Base-by-base conservation (phyloP, 2,329 filamentous ascomycete species). In the Scytalidium lignicola region DNA sequence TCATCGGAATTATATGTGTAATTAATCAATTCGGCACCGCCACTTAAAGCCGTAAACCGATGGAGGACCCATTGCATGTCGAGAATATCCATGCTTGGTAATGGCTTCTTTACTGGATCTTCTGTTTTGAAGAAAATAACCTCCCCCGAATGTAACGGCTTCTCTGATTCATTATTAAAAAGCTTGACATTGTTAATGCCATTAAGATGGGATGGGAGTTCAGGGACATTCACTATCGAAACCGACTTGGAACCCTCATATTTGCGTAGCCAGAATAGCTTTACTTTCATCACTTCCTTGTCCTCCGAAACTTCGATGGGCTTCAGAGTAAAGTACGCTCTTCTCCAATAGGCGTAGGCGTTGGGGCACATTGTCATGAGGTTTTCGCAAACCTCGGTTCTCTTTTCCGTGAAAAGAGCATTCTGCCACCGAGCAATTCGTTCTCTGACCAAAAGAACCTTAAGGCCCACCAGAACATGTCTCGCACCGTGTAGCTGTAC, bases 11-110 rank as follows among this genome's bases (percentile, higher is more conserved):
- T 26, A 26, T 26, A 26, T 26, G 23, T 26, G 23, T 26, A 26
- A 10, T 26, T 26, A 26, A 26, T 26, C 10, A 26, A 26, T 26
- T 26, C 23, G 10, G 23, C 23, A 26, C 23, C 23, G 23, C 23
- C 23, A 26, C 23, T 26, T 5, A 26, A 10, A 26, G 23, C 52
- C n/a, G 17, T 29, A 19, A 54, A 20, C 13, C 52, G 26, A 18
- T 51, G 52, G 20, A 54, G 52, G 39, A 51, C 51, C 52, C 52
- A 54, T 22, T 51, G 52, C 42, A 54, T 22, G 19, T 54, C 52
- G 12, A 52, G 50, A 9, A 52, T 39, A 28, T 29, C 42, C 19
- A 50, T 47, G 28, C 45, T 52, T 21, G 47, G 50, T 21, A 54
- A 39, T 45, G 47, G 50, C 48, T 39, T 52, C 48, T 15, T 18